Evolutionary conservation across 2,329 filamentous ascomycete genomes (phyloP).

Genomic region (Fusarium sp.): DNA sequence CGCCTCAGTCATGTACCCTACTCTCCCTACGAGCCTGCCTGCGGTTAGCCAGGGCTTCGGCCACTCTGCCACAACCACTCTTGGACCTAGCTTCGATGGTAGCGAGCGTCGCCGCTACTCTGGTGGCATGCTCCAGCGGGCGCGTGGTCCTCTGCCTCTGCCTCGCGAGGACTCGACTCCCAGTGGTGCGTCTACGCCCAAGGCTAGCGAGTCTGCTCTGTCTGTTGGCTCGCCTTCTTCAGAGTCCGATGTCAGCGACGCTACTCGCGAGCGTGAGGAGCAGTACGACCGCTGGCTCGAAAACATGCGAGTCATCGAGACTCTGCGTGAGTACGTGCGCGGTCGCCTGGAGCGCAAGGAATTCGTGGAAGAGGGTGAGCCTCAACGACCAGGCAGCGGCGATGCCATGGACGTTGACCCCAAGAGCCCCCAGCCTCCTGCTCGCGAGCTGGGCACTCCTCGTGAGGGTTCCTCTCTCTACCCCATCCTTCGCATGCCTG

Average conservation of each 20-base stretch:
- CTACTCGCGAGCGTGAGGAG: constrained; percentile 67
- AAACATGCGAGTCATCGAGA: constrained; percentile 73
- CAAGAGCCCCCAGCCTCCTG: constrained; percentile 47
- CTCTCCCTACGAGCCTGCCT: constrained; percentile 64
- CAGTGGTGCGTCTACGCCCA: constrained; percentile 57
- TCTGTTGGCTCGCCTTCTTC: constrained; percentile 66
- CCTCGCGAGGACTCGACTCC: constrained; percentile 48
- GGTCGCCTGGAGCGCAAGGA: constrained; percentile 67
- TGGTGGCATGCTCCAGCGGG: constrained; percentile 73
- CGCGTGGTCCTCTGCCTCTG: constrained; percentile 57
- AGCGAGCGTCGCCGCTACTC: constrained; percentile 74
- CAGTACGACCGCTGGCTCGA: constrained; percentile 73
- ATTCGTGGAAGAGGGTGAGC: constrained; percentile 54
- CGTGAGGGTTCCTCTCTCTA: constrained; percentile 53
- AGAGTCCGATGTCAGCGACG: constrained; percentile 63
- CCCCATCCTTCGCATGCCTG: constrained; percentile 55
- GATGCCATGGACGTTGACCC: constrained; percentile 54
- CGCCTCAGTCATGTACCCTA: constrained; percentile 77
- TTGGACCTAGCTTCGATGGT: constrained; percentile 73
- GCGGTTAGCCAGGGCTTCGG: constrained; percentile 77
- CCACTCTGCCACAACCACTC: constrained; percentile 75
- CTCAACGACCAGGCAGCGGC: constrained; percentile 29
- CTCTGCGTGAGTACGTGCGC: constrained; percentile 67
- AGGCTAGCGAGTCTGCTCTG: constrained; percentile 55
- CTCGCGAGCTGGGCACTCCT: constrained; percentile 39